Evolutionary conservation across 805 yeast genomes (phyloP), one percentile per base, ranked within the genome.

Genomic region (Cyberlindnera saturnus): DNA sequence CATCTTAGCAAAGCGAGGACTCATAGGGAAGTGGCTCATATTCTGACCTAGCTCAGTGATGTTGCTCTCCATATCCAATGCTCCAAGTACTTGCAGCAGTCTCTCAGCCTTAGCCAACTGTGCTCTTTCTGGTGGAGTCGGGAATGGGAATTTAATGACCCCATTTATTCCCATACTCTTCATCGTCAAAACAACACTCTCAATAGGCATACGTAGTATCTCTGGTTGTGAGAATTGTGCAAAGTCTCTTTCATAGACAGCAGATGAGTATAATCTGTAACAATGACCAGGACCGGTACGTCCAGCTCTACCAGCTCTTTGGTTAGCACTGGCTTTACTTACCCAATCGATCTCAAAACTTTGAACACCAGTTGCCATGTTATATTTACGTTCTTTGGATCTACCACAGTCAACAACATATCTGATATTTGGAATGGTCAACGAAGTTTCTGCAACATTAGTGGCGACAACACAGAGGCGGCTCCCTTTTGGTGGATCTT

Each of bases 261-360:
- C 99, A 14, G 98, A 90, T 0, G 98, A 91, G 56, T 73, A 93
- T 13, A 93, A 63, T 47, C 99, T 70, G 61, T 93, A 93, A 61
- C 96, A 87, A 58, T 93, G 98, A 45, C 99, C 99, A 0, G 99
- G 97, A 0, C 98, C 99, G 0, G 96, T 90, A 74, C 98, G 82
- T 60, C 97, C 98, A 40, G 98, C 98, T 71, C 98, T 81, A 59
- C 98, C 98, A 16, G 95, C 68, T 67, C 99, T 76, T 69, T 93
- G 99, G 52, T 80, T 93, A 0, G 98, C 91, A 46, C 96, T 84
- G 2, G 99, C 99, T 56, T 93, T 89, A 38, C 96, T 84, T 4
- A 90, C 72, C 97, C 97, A 93, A 43, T 79, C 84, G 39, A 93
- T 74, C 57, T 86, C 93, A 64, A 85, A 95, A 46, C 95, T 85